Evolutionary conservation across 2,329 filamentous ascomycete species (phyloP).

Genomic region (Pestalotiopsis fici): DNA sequence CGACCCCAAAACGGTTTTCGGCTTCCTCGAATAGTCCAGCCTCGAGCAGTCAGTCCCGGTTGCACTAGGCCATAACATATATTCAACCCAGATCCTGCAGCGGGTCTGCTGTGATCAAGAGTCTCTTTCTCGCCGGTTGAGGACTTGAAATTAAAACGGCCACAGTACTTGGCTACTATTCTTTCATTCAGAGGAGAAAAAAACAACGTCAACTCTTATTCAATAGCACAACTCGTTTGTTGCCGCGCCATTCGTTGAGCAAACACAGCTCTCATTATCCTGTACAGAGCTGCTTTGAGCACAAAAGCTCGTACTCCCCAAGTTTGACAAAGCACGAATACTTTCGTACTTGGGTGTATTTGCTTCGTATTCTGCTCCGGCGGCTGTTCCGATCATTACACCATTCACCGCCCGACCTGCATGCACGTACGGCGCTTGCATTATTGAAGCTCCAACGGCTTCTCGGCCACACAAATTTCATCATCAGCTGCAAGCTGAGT

Average conservation of each 20-base stretch:
- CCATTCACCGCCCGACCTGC: background rate
- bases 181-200: too few relatives aligned
- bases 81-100: conserved; percentile 9
- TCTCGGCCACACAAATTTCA: background rate
- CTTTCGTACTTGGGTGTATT: background rate
- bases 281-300: background rate
- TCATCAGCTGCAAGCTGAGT: background rate
- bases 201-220: too few relatives aligned
- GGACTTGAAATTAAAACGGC: background rate
- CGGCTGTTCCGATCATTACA: background rate
- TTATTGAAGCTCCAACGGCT: background rate
- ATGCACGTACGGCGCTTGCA: background rate
- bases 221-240: background rate
- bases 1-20: background rate
- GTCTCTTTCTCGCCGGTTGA: background rate
- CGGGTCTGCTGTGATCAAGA: conserved; percentile 1
- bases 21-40: background rate
- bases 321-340: background rate
- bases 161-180: background rate
- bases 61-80: background rate
- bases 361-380: conserved; percentile 2
- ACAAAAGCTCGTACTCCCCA: background rate
- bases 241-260: background rate
- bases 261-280: background rate
- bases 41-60: background rate